These are phyloP conservation scores for Xylaria sp. DNA, from an alignment of 495 filamentous ascomycete species.

Conservation along the genomic window DNA sequence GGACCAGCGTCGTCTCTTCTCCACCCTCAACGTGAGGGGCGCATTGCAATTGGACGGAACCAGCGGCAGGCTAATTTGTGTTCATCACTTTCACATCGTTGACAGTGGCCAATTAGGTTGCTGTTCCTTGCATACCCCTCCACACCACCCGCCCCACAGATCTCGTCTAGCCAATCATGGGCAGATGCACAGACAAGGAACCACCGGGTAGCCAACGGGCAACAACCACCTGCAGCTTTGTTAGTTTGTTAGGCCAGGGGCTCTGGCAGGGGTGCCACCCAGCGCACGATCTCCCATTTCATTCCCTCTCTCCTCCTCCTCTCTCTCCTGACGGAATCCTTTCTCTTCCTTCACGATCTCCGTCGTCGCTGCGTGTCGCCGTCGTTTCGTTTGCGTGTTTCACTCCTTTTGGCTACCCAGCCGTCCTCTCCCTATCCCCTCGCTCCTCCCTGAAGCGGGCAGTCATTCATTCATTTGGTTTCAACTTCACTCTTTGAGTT, in stretches of 20 bases:
- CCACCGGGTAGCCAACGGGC: neutral
- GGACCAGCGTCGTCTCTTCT: neutral
- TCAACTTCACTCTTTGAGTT: conserved; percentile 87
- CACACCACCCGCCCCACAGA: neutral
- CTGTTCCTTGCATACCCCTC: conserved; percentile 18
- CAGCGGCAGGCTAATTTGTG: neutral
- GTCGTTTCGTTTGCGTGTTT: conserved; percentile 40
- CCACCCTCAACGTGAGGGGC: neutral
- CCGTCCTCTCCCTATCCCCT: conserved; percentile 29
- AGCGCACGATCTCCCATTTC: conserved; percentile 32
- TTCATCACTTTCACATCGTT: neutral
- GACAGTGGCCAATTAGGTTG: neutral
- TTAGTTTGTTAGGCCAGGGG: conserved; percentile 6
- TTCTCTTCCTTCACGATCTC: conserved; percentile 50
- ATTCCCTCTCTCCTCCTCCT: conserved; percentile 32
- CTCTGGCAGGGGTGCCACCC: conserved; percentile 12
- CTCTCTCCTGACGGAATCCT: conserved; percentile 20
- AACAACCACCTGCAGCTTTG: conserved; percentile 5
- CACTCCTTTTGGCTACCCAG: conserved; percentile 37
- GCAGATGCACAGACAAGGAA: neutral
- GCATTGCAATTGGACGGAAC: conserved; percentile 13
- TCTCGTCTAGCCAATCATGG: neutral
- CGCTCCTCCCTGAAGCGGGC: conserved; percentile 35
- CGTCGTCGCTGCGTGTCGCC: conserved; percentile 54
- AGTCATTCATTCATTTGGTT: conserved; percentile 53